These are phyloP conservation scores for Amoebophrya sp. DNA, from an alignment of 169 alveolate genomes.

Conservation along the genomic window DNA sequence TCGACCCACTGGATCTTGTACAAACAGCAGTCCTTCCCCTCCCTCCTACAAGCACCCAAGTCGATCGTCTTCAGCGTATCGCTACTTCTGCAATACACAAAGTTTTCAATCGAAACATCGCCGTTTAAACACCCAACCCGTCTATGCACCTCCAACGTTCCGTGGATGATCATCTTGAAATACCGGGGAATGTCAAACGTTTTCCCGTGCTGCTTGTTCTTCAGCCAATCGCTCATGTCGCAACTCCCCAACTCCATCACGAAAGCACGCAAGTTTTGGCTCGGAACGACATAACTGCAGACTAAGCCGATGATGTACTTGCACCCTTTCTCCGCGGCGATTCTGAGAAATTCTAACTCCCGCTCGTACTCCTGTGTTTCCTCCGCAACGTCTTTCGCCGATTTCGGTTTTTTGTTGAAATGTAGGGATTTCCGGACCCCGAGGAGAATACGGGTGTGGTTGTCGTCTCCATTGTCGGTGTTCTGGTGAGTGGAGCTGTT, in stretches of 20 bases:
- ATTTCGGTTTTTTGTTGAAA: no score
- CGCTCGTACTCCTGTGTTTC: neutral
- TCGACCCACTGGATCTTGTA: neutral
- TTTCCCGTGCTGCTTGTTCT: neutral
- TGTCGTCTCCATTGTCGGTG: neutral
- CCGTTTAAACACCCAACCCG: neutral
- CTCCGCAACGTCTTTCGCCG: neutral
- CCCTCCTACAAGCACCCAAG: neutral
- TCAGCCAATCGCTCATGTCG: neutral
- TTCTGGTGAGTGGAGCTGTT: neutral
- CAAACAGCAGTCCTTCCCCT: neutral
- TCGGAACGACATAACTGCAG: neutral
- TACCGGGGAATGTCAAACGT: neutral
- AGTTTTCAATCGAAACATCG: neutral
- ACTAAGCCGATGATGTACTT: neutral
- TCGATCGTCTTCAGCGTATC: neutral
- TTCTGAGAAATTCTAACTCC: neutral
- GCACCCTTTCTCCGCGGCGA: neutral
- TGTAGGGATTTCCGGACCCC: no score
- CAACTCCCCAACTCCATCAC: conserved; percentile 14
- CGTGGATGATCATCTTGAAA: neutral
- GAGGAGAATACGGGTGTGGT: neutral
- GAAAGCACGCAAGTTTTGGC: neutral
- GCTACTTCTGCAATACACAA: neutral
- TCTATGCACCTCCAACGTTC: conserved; percentile 1